Evolutionary conservation across 345 rosid genomes (phyloP).

Genomic region (Pistacia integerrima): DNA sequence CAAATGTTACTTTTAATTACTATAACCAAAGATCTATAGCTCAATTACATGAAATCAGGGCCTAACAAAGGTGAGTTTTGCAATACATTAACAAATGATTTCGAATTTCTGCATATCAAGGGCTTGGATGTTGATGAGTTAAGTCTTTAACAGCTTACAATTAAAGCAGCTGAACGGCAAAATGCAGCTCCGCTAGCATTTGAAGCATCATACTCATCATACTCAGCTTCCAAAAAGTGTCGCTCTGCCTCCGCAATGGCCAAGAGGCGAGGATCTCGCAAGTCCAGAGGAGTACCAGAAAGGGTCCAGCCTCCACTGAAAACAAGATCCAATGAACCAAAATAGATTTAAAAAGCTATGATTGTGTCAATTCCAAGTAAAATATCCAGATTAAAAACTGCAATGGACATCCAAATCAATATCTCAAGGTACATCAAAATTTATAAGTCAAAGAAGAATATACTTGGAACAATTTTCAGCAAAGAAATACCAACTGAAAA

Average conservation of each 20-base stretch:
- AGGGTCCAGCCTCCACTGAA: conserved; percentile 91
- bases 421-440: conserved; percentile 11
- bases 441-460: background rate
- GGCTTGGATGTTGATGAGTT: background rate
- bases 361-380: background rate
- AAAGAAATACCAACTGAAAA: background rate
- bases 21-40: background rate
- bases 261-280: conserved; percentile 80
- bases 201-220: conserved; percentile 80
- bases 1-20: background rate
- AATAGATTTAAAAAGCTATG: background rate
- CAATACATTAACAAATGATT: background rate
- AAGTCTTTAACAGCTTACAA: conserved; percentile 45
- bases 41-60: background rate
- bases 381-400: background rate
- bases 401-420: conserved; percentile 13
- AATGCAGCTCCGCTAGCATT: conserved; percentile 87
- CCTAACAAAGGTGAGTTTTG: background rate
- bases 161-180: conserved; percentile 85
- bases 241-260: conserved; percentile 94
- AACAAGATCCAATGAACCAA: conserved; percentile 10
- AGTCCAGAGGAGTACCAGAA: conserved; percentile 76
- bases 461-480: background rate
- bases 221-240: conserved; percentile 79
- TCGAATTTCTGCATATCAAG: background rate